These are phyloP conservation scores for Cyberlindnera euphorbiiphila DNA, from an alignment of 805 yeast species.

Conservation along the genomic window DNA sequence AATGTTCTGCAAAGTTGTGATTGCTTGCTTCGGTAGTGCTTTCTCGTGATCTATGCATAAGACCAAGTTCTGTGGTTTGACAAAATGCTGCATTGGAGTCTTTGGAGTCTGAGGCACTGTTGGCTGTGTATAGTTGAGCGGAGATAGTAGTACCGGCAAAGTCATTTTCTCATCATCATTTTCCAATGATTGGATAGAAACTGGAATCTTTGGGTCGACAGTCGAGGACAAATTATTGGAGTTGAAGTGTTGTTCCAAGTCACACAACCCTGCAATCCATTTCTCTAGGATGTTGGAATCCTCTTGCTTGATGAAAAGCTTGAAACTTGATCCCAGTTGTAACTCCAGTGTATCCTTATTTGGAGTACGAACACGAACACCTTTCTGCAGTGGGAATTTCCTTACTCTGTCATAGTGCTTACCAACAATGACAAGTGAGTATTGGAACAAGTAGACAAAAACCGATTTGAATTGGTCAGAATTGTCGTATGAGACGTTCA, in stretches of 20 bases:
- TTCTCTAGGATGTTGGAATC: constrained; percentile 33
- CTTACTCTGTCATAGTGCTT: constrained; percentile 9
- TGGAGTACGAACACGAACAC: constrained; percentile 20
- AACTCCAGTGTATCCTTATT: constrained; percentile 22
- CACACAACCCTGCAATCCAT: constrained; percentile 39
- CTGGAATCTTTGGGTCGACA: constrained; percentile 17
- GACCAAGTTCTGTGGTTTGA: constrained; percentile 15
- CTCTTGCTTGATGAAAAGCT: constrained; percentile 25
- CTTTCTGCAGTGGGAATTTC: constrained; percentile 6
- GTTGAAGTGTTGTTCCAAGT: constrained; percentile 30
- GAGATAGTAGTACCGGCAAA: constrained; percentile 24
- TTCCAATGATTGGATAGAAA: neutral
- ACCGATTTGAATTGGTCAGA: constrained; percentile 26
- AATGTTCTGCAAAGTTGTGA: constrained; percentile 22
- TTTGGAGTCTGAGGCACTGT: constrained; percentile 11
- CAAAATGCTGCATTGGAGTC: constrained; percentile 7
- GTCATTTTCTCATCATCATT: constrained; percentile 14
- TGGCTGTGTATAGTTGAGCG: constrained; percentile 17
- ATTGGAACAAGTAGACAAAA: constrained; percentile 34
- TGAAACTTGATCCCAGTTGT: constrained; percentile 15
- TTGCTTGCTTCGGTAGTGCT: constrained; percentile 4
- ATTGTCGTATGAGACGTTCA: constrained; percentile 29
- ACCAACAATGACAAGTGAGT: constrained; percentile 17
- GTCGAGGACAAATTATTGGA: constrained; percentile 31
- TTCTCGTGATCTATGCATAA: constrained; percentile 20